Conservation (phyloP, 2,329 filamentous ascomycete genomes). For the Cytospora schulzeri region DNA sequence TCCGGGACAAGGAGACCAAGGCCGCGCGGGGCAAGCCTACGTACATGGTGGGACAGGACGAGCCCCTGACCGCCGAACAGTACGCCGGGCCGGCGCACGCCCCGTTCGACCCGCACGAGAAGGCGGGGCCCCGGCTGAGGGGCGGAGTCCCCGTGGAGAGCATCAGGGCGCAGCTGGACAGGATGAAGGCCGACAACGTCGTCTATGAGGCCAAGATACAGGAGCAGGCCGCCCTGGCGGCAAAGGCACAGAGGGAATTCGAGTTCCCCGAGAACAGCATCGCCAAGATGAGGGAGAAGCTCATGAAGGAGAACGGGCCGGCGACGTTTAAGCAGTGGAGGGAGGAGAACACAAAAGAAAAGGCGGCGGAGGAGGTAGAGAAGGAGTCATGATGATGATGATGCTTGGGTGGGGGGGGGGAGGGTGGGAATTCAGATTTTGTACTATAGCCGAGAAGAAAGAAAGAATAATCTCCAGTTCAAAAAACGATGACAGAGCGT, state of each 20-base stretch:
- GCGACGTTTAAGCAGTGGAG: conserved; percentile 26
- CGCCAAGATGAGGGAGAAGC: background rate
- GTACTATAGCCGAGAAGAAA: conserved; percentile 11
- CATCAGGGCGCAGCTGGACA: background rate
- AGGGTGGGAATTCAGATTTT: background rate
- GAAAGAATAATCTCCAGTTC: conserved; percentile 2
- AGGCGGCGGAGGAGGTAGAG: background rate
- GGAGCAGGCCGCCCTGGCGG: background rate
- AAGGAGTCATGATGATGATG: background rate
- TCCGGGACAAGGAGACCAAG: conserved; percentile 57
- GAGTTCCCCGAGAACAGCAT: background rate
- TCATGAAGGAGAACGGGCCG: background rate
- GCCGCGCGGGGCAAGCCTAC: conserved; percentile 51
- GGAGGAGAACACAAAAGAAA: conserved; percentile 3
- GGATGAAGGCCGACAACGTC: background rate
- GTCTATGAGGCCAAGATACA: background rate
- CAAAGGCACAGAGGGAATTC: too few relatives aligned
- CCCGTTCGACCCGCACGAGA: too few relatives aligned
- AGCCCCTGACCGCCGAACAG: conserved; percentile 22
- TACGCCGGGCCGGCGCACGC: background rate
- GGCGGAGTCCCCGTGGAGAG: background rate
- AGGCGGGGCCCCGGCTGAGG: too few relatives aligned
- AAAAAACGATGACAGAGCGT: background rate
- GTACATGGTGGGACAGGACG: conserved; percentile 49
- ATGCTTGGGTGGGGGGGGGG: too few relatives aligned